Evolutionary conservation across 805 yeast genomes (phyloP).

Genomic region (Candida ficus): DNA sequence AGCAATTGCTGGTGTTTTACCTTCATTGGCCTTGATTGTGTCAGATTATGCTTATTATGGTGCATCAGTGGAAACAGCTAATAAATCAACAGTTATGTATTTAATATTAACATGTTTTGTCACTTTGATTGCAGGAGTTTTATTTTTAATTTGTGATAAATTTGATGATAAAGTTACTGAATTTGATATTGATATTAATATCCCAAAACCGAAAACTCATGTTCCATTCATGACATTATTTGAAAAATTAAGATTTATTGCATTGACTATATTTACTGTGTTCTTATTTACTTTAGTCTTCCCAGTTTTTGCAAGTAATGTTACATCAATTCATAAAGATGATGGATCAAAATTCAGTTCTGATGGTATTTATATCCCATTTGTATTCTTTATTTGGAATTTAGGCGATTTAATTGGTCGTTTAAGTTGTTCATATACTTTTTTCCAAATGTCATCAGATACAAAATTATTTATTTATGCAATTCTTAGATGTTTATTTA

Average conservation of each 20-base stretch:
- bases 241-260: slow-evolving; percentile 58
- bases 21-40: slow-evolving; percentile 62
- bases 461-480: slow-evolving; percentile 48
- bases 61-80: slow-evolving; percentile 8
- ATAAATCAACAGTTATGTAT: slow-evolving; percentile 29
- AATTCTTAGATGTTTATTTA: slow-evolving; percentile 46
- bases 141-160: slow-evolving; percentile 33
- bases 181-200: slow-evolving; percentile 13
- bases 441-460: slow-evolving; percentile 39
- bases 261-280: slow-evolving; percentile 63
- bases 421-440: slow-evolving; percentile 49
- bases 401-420: slow-evolving; percentile 83
- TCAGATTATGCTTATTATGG: slow-evolving; percentile 36
- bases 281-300: slow-evolving; percentile 73
- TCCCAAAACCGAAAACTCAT: slow-evolving; percentile 24
- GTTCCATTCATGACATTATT: slow-evolving; percentile 61
- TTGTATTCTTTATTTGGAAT: slow-evolving; percentile 84
- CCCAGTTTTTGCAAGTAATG: slow-evolving; percentile 84
- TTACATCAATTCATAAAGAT: slow-evolving; percentile 43
- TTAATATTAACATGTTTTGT: slow-evolving; percentile 48
- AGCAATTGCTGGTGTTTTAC: slow-evolving; percentile 89
- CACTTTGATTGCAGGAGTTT: slow-evolving; percentile 35
- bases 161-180: slow-evolving; percentile 16
- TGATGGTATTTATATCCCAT: slow-evolving; percentile 55
- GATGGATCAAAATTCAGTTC: slow-evolving; percentile 20